Evolutionary conservation across 2,329 filamentous ascomycete genomes (phyloP).

Genomic region (Neonectria coccinea): DNA sequence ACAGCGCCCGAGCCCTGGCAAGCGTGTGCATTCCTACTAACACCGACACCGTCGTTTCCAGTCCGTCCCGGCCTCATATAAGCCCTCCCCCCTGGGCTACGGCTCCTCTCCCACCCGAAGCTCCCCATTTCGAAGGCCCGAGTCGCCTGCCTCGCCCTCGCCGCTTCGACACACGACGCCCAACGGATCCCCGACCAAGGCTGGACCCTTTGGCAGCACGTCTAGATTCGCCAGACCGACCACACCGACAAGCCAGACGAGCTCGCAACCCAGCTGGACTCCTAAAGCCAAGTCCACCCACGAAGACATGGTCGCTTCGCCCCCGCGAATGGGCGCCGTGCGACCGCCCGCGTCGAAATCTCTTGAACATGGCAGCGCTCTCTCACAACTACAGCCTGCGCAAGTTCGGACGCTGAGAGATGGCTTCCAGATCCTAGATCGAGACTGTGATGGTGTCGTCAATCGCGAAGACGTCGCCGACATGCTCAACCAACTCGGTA

Average conservation of each 20-base stretch:
- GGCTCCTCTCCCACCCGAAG: constrained; percentile 71
- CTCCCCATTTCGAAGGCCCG: constrained; percentile 72
- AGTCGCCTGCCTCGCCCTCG: constrained; percentile 74
- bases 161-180: constrained; percentile 74
- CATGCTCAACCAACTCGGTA: constrained; percentile 88
- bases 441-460: constrained; percentile 86
- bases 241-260: constrained; percentile 50
- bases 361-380: constrained; percentile 62
- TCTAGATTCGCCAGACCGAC: constrained; percentile 56
- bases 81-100: constrained; percentile 78
- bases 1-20: constrained; percentile 43
- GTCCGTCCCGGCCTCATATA: constrained; percentile 71
- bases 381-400: constrained; percentile 81
- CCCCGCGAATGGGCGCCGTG: constrained; percentile 51
- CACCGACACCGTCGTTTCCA: constrained; percentile 49
- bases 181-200: constrained; percentile 69
- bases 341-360: constrained; percentile 50
- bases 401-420: constrained; percentile 91
- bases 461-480: constrained; percentile 86
- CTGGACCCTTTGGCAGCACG: constrained; percentile 40
- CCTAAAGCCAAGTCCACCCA: constrained; percentile 48
- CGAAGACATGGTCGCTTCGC: constrained; percentile 51
- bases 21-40: constrained; percentile 44
- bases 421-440: constrained; percentile 92
- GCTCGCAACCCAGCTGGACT: constrained; percentile 53